Evolutionary conservation across 257 asterid genomes (phyloP).

Genomic region (Solanum lycopersicoides): DNA sequence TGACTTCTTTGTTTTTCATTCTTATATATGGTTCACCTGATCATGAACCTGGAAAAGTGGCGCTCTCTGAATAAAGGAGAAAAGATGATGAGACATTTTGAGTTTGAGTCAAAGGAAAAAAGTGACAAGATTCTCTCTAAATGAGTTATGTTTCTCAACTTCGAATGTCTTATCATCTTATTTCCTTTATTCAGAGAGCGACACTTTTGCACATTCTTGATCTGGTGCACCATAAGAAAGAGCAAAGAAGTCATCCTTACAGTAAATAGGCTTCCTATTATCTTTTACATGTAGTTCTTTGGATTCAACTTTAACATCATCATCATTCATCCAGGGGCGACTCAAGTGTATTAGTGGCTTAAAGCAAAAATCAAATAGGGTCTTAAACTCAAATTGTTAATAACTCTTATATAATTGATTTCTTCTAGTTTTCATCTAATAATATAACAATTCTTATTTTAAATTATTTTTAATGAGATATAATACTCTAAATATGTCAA

Average conservation of each 20-base stretch:
- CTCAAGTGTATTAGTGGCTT: too few species aligned
- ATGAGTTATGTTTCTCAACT: too few species aligned
- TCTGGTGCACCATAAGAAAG: constrained; percentile 3
- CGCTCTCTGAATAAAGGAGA: background rate
- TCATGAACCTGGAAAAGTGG: background rate
- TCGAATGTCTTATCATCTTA: background rate
- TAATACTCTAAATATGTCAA: too few species aligned
- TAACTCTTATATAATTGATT: too few species aligned
- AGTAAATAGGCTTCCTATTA: background rate
- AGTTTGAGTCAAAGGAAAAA: background rate
- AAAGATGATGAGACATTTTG: constrained; percentile 20
- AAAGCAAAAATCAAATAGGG: too few species aligned
- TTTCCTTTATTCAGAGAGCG: background rate
- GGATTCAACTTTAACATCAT: background rate
- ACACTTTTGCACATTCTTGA: background rate
- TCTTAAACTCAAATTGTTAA: too few species aligned
- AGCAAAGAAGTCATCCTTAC: constrained; percentile 15
- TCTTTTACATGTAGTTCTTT: background rate
- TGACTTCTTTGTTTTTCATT: constrained; percentile 15
- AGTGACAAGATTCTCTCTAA: too few species aligned
- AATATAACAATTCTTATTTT: too few species aligned
- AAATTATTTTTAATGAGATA: too few species aligned
- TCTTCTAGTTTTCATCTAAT: too few species aligned
- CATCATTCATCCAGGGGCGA: background rate
- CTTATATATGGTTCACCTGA: background rate